Evolutionary conservation across 2,329 filamentous ascomycete species (phyloP), one percentile per base, ranked within the genome.

Genomic region (Diaporthe australafricana): DNA sequence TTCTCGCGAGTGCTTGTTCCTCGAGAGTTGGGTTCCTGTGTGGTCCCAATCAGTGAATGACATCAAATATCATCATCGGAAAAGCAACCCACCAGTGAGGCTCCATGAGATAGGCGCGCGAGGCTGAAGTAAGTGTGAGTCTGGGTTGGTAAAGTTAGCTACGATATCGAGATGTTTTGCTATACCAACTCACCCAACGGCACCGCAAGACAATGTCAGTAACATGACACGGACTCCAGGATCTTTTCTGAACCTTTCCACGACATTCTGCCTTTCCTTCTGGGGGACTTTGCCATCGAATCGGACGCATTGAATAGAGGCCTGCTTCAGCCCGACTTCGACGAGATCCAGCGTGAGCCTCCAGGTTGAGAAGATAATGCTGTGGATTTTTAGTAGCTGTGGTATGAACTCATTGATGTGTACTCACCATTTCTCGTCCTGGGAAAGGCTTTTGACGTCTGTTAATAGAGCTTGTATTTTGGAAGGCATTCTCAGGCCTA

Each of bases 301-400:
- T 0, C 87, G 82, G 16, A 84, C 76, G 65, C 75, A 79, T 1
- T 42, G 52, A 5, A 89, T 81, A 0, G 63, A 70, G 0, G 78
- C 76, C 20, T 82, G 71, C 0, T 79, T 73, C 0, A 89, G 77
- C 0, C 82, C 84, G 1, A 71, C 73, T 63, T 86, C 79, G 0
- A 88, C 78, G 1, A 87, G 70, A 52, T 88, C 82, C 1, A 89
- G 83, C 0, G 83, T 87, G 14, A 83, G 75, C 20, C 84, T 82
- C 87, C 87, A 89, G 0, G 79, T 84, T 0, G 86, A 88, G 70
- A 89, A 89, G 0, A 89, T 82, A 20, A 88, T 80, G 62, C 87
- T 88, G 27, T 1, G 1, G 0, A 12, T 1, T 8, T 35, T 71
- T 45, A 75, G 53, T 53, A 22, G 8, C 12, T 25, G 69, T 25